Percentiles rank a stretch among this genome's conserved stretches.
Conservation (phyloP, 164 flowering plant genomes). For the Santalum album region DNA sequence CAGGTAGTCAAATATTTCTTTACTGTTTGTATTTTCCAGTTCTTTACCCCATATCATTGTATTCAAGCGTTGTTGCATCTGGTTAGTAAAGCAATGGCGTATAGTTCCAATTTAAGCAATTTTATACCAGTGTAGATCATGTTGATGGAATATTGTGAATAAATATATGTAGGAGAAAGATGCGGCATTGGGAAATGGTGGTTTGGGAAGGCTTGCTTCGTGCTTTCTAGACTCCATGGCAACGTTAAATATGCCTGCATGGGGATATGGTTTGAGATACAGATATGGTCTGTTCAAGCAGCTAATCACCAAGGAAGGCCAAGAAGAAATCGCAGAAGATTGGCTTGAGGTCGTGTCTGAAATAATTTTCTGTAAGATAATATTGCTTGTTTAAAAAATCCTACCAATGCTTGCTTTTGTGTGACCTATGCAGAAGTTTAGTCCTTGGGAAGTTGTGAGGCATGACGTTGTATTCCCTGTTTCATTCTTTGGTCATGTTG, state of each 20-base stretch:
- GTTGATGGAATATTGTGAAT: slow-evolving; percentile 4
- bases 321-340: slow-evolving; percentile 88
- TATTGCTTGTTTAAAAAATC: slow-evolving; percentile 1
- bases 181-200: slow-evolving; percentile 99
- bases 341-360: slow-evolving; percentile 90
- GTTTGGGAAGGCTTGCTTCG: slow-evolving; percentile 96
- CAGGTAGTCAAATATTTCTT: slow-evolving; percentile 36
- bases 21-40: neutral
- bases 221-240: slow-evolving; percentile 98
- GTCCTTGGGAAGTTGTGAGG: slow-evolving; percentile 97
- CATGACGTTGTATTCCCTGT: slow-evolving; percentile 82
- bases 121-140: no score
- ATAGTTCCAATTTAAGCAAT: no score
- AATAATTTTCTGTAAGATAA: neutral
- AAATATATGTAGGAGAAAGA: slow-evolving; percentile 69
- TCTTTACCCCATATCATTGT: no score
- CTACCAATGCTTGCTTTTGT: neutral
- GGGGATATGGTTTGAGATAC: slow-evolving; percentile 98
- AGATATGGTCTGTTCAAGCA: slow-evolving; percentile 95
- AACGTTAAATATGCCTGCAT: slow-evolving; percentile 88
- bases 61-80: no score
- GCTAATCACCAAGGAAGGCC: slow-evolving; percentile 66
- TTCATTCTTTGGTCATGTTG: slow-evolving; percentile 85
- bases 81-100: no score
- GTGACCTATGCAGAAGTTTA: slow-evolving; percentile 66